Evolutionary conservation across 2,329 filamentous ascomycete genomes (phyloP), one percentile per base, ranked within the genome.

Genomic region (Cladosporium halotolerans): DNA sequence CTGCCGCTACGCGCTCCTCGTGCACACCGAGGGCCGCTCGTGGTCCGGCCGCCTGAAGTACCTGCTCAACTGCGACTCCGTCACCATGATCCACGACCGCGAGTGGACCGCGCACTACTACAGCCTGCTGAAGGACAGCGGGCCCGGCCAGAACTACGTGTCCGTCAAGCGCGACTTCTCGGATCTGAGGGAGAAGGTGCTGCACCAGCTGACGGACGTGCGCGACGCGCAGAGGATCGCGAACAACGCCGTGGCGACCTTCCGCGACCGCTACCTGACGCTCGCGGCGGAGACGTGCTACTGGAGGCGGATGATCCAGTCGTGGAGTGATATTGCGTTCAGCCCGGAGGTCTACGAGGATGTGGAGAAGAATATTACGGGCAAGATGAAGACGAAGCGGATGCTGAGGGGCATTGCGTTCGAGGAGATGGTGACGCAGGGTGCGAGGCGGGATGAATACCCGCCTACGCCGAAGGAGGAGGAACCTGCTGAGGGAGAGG

Each of bases 241-340:
- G 18, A 52, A 61, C 7, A 66, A 66, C 44, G 57, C 58, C n/a
- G 53, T 61, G 1, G 51, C 53, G 3, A 63, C 60, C 1, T 67
- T 68, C 53, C 56, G 64, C 14, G 56, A 60, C n/a, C 51, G 60
- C 13, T 66, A 66, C 32, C 44, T 63, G 10, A 65, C 64, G 1
- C 57, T 61, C 14, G 64, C 66, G 5, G 66, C 66, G 1, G 60
- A 61, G 18, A 60, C 65, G 11, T 68, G 66, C 49, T 68, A 68
- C 49, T 60, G 65, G 55, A 56, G 65, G n/a, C 50, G 59, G 18
- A 47, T 70, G 40, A 62, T 70, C 45, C 44, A 59, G 38, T 58
- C 59, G 18, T 69, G 66, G 66, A 51, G 32, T 6, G 31, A 36
- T 5, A 31, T 51, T 5, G 31, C 48, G 1, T 32, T 44, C 11